Base-by-base conservation (phyloP, 345 rosid genomes). In the Draba incana region DNA sequence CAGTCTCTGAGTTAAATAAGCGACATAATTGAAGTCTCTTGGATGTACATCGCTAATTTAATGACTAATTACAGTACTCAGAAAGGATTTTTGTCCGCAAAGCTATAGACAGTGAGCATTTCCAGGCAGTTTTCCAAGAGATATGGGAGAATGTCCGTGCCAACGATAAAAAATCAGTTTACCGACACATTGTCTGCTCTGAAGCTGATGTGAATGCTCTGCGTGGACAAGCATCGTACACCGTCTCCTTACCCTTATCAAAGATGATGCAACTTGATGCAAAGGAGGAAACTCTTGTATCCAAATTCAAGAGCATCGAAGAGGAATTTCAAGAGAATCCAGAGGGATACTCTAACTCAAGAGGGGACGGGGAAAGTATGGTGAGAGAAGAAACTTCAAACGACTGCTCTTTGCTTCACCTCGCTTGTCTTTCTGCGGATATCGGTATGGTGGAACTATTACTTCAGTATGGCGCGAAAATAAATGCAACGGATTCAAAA, bases 351-450 rank as follows among this genome's bases (percentile, higher is more conserved):
- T 64, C 59, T 37, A 62, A 76, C 52, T 66, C 82, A 25, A 60
- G 61, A 39, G 13, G 52, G 46, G 70, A 63, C 15, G 70, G 33
- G 28, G 81, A 77, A 55, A 81, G 76, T 74, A 76, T 59, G 56
- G 60, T 71, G 39, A 58, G 69, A 65, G 75, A 77, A 59, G 86
- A 86, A 25, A 66, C 74, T 47, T 71, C 83, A 48, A 81, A 76
- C 42, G 79, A 82, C 23, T 86, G 90, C 67, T 84, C 90, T 27
- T 69, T 89, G 75, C 92, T 89, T 82, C 96, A 89, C 76, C 85
- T 86, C 4, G 92, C 96, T 62, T 89, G 96, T 79, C 78, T 86
- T 62, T 78, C 77, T 75, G 84, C 92, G 62, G 96, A 86, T 74
- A 77, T 83, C 9, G 88, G 84, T 75, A 86, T 89, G 92, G 88